These are phyloP conservation scores for Spergularia bocconei DNA, from an alignment of 148 eudicot genomes.

Conservation along the genomic window DNA sequence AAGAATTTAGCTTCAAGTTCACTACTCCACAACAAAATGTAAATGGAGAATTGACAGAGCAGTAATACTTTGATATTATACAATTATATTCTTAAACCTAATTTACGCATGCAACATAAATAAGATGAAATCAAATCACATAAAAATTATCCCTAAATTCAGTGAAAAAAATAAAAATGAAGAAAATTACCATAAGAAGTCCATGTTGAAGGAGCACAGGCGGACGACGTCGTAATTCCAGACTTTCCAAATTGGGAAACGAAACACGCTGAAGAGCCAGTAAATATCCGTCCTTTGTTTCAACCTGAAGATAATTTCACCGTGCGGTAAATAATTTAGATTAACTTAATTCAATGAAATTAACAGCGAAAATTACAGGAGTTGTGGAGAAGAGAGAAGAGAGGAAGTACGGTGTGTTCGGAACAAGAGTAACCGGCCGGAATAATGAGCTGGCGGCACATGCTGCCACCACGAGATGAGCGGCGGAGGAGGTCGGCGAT, in stretches of 20 bases:
- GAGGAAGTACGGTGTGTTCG: slow-evolving; percentile 60
- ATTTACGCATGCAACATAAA: too few relatives aligned
- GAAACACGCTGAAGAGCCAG: slow-evolving; percentile 82
- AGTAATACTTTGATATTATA: too few relatives aligned
- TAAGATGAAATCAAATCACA: too few relatives aligned
- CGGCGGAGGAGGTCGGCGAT: slow-evolving; percentile 24
- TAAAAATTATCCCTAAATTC: not conserved
- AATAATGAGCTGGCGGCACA: slow-evolving; percentile 57
- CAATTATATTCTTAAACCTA: too few relatives aligned
- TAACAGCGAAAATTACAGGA: too few relatives aligned
- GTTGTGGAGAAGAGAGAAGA: not conserved
- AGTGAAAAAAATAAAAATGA: not conserved
- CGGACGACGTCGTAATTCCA: slow-evolving; percentile 37
- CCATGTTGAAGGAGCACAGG: slow-evolving; percentile 89
- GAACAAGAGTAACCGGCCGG: slow-evolving; percentile 67
- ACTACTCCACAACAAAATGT: too few relatives aligned
- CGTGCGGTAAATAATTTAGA: not conserved
- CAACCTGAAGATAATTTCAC: slow-evolving; percentile 39
- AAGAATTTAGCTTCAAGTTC: too few relatives aligned
- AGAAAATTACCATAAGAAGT: slow-evolving; percentile 62
- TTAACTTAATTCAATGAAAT: not conserved
- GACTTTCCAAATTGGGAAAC: slow-evolving; percentile 23
- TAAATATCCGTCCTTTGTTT: slow-evolving; percentile 73
- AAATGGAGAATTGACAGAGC: too few relatives aligned
- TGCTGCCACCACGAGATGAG: slow-evolving; percentile 29